Percentiles rank a stretch among this genome's conserved stretches.
Conservation (phyloP, 176 grass and related monocot genomes). For the Ampelocalamus luodianensis region DNA sequence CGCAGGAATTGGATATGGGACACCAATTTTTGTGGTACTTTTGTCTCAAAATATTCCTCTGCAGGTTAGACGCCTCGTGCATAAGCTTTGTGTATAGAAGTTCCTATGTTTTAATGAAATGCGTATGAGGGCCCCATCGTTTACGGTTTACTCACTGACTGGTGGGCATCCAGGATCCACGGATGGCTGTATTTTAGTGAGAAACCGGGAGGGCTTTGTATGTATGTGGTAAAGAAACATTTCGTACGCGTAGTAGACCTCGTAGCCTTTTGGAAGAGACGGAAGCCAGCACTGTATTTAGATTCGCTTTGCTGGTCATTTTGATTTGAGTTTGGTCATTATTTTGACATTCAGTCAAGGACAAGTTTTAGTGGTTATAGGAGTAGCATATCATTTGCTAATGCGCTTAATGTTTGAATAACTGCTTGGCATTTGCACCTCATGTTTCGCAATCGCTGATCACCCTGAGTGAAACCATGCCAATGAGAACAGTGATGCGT, state of each 20-base stretch:
- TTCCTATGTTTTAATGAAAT: neutral
- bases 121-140: neutral
- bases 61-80: neutral
- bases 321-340: slow-evolving; percentile 27
- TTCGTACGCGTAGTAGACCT: neutral
- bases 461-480: slow-evolving; percentile 2
- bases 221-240: neutral
- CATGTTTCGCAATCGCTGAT: neutral
- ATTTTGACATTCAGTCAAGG: slow-evolving; percentile 7
- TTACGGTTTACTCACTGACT: neutral
- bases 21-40: slow-evolving; percentile 9
- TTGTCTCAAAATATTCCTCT: slow-evolving; percentile 32
- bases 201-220: neutral
- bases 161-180: neutral
- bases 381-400: neutral
- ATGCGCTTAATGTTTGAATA: neutral
- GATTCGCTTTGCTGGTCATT: slow-evolving; percentile 36
- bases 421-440: neutral
- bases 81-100: neutral
- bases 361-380: slow-evolving; percentile 30
- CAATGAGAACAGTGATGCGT: slow-evolving; percentile 6
- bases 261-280: slow-evolving; percentile 14
- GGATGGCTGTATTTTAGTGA: slow-evolving; percentile 7
- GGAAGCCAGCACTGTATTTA: neutral
- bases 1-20: neutral